These are phyloP conservation scores for Croton setiger DNA, from an alignment of 441 rosid genomes.

Conservation along the genomic window DNA sequence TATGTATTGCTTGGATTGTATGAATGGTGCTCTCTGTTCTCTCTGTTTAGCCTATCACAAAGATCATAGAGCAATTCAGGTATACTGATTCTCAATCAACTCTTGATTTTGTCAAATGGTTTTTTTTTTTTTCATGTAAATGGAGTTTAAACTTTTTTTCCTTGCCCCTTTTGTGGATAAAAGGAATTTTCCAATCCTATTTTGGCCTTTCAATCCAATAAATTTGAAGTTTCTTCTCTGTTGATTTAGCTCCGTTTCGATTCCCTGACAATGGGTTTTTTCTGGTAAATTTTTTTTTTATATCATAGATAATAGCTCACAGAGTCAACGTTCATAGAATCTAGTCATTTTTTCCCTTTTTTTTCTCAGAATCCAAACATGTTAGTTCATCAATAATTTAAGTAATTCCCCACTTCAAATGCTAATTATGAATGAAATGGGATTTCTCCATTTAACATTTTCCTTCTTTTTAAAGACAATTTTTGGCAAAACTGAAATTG, in stretches of 20 bases:
- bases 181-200: constrained; percentile 16
- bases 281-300: too few relatives aligned
- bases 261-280: neutral
- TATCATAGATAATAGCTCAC: too few relatives aligned
- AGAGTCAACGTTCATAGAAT: neutral
- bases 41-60: constrained; percentile 69
- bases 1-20: constrained; percentile 89
- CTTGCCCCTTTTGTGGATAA: constrained; percentile 8
- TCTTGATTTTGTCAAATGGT: neutral
- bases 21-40: constrained; percentile 78
- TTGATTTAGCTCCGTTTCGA: neutral
- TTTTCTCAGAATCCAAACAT: constrained; percentile 20
- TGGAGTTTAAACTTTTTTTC: too few relatives aligned
- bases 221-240: constrained; percentile 12
- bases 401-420: neutral
- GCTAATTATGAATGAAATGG: neutral
- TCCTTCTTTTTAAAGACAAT: neutral
- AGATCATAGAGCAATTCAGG: constrained; percentile 90
- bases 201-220: too few relatives aligned
- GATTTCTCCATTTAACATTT: neutral
- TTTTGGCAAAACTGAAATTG: neutral
- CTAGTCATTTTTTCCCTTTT: neutral
- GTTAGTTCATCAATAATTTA: neutral
- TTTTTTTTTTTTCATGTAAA: constrained; percentile 6
- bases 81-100: constrained; percentile 13